Conservation (phyloP, 805 yeast genomes). For the Candida schatavii region DNA sequence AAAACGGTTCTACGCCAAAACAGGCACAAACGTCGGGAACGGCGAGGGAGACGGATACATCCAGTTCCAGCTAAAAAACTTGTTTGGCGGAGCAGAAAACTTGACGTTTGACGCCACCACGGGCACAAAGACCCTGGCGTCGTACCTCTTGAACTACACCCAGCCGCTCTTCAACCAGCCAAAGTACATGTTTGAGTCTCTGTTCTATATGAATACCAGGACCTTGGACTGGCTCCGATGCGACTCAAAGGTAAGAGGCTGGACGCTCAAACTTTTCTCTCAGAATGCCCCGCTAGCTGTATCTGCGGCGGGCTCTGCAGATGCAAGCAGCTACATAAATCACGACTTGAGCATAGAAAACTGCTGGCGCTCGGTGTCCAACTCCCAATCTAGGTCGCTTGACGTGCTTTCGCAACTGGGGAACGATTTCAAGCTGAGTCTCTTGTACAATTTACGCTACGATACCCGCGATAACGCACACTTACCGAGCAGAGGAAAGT, state of each 20-base stretch:
- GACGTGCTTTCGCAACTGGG: conserved; percentile 43
- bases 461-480: conserved; percentile 45
- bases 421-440: conserved; percentile 42
- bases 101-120: conserved; percentile 50
- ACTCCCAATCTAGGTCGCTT: conserved; percentile 24
- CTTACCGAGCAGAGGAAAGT: conserved; percentile 43
- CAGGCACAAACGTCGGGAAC: conserved; percentile 95
- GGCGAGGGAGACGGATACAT: conserved; percentile 96
- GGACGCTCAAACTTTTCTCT: conserved; percentile 39
- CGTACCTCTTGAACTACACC: conserved; percentile 46
- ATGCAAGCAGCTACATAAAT: conserved; percentile 23
- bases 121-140: conserved; percentile 49
- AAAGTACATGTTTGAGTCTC: conserved; percentile 36
- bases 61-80: conserved; percentile 58
- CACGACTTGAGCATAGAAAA: conserved; percentile 51
- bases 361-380: conserved; percentile 36
- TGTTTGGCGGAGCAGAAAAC: conserved; percentile 58
- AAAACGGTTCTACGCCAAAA: conserved; percentile 74
- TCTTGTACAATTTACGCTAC: conserved; percentile 36
- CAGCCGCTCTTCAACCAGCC: conserved; percentile 46
- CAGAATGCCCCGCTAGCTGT: conserved; percentile 27
- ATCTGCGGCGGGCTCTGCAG: neutral
- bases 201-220: conserved; percentile 42
- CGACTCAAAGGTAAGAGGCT: conserved; percentile 43
- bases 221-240: conserved; percentile 48